Evolutionary conservation across 1,284 basidiomycete species (phyloP).

Genomic region (Sporisorium sorghi): DNA sequence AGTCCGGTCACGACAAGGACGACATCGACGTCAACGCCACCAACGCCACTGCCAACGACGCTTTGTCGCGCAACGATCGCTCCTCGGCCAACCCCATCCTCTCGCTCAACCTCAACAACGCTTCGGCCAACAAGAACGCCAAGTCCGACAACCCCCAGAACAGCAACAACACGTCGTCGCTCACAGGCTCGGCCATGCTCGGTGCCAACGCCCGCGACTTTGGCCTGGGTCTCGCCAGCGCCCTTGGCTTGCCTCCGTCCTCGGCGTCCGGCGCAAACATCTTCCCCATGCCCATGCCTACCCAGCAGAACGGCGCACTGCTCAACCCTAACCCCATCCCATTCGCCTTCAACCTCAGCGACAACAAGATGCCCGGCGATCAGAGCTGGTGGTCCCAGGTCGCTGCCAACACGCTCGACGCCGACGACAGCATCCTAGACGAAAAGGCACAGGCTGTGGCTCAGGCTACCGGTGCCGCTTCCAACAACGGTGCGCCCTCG

Average conservation of each 20-base stretch:
- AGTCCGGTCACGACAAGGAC: slow-evolving; percentile 51
- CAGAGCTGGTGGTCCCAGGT: slow-evolving; percentile 63
- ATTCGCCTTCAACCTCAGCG: slow-evolving; percentile 63
- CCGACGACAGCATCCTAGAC: slow-evolving; percentile 55
- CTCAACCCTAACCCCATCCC: slow-evolving; percentile 66
- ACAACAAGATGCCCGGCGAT: slow-evolving; percentile 48
- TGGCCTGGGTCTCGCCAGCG: slow-evolving; percentile 37
- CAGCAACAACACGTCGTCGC: slow-evolving; percentile 15
- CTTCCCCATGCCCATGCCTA: slow-evolving; percentile 59
- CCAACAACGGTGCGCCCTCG: slow-evolving; percentile 41
- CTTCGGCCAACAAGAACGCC: slow-evolving; percentile 17
- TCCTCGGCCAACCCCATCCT: slow-evolving; percentile 42
- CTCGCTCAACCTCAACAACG: slow-evolving; percentile 40
- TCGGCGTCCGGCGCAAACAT: slow-evolving; percentile 38
- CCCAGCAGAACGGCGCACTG: slow-evolving; percentile 62
- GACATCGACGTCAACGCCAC: slow-evolving; percentile 21
- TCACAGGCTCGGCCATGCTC: slow-evolving; percentile 54
- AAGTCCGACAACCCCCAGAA: slow-evolving; percentile 17
- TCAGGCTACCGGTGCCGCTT: slow-evolving; percentile 34
- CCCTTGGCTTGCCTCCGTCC: slow-evolving; percentile 28
- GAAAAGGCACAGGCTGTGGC: slow-evolving; percentile 64
- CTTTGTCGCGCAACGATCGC: slow-evolving; percentile 12
- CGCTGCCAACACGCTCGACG: slow-evolving; percentile 50
- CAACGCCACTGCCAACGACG: slow-evolving; percentile 1
- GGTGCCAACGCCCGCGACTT: slow-evolving; percentile 49